phyloP scores from a whole-genome alignment of 2,329 filamentous ascomycete species.

The Paraphoma chrysanthemicola region DNA sequence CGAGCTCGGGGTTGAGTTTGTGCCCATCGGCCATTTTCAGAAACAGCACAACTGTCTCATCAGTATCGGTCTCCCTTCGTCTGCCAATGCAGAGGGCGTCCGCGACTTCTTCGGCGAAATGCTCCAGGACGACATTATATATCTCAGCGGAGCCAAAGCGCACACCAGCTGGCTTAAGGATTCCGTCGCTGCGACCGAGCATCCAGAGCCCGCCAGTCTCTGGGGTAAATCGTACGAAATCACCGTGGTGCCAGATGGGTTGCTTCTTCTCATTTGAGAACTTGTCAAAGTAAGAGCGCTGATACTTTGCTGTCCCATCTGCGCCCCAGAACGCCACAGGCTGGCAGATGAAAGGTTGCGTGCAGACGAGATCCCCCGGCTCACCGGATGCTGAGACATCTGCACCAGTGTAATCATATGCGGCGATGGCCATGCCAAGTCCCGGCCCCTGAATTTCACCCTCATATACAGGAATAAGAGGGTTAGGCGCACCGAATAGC shows the following conservation, averaged over 20 bases:
- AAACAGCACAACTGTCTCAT: slow-evolving; percentile 90
- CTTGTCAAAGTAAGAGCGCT: slow-evolving; percentile 83
- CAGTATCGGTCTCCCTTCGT: slow-evolving; percentile 71
- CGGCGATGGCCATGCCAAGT: slow-evolving; percentile 59
- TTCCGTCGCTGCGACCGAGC: slow-evolving; percentile 90
- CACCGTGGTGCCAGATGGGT: slow-evolving; percentile 90
- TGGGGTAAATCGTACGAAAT: slow-evolving; percentile 80
- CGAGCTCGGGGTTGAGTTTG: slow-evolving; percentile 66
- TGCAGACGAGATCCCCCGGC: slow-evolving; percentile 88
- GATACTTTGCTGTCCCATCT: slow-evolving; percentile 77
- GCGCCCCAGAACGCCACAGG: slow-evolving; percentile 87
- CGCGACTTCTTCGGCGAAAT: slow-evolving; percentile 78
- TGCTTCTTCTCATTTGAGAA: slow-evolving; percentile 61
- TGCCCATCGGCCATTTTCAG: slow-evolving; percentile 73
- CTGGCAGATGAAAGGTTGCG: slow-evolving; percentile 85
- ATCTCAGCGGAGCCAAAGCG: slow-evolving; percentile 95
- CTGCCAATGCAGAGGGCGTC: slow-evolving; percentile 90
- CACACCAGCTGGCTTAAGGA: slow-evolving; percentile 90
- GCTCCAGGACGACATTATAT: slow-evolving; percentile 88
- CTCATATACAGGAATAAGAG: slow-evolving; percentile 56
- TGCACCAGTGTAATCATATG: slow-evolving; percentile 61
- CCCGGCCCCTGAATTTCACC: slow-evolving; percentile 60
- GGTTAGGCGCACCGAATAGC: slow-evolving; percentile 84
- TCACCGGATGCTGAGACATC: slow-evolving; percentile 68
- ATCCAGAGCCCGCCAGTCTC: slow-evolving; percentile 81